Conservation (phyloP, 202 grass and related monocot genomes). For the Panicum hallii region DNA sequence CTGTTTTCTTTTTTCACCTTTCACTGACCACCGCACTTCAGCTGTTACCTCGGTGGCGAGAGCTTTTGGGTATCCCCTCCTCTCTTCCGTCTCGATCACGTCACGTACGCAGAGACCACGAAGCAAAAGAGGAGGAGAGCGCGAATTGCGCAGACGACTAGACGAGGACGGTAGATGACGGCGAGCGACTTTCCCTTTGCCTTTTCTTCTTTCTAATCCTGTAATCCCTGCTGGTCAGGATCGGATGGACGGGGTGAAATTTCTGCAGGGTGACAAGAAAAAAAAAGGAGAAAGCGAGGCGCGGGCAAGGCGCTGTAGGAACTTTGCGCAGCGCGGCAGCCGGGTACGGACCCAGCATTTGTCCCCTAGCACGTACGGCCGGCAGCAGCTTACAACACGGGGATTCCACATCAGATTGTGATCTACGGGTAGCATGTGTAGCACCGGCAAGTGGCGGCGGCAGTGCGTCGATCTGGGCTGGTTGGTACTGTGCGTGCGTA, state of each 20-base stretch:
- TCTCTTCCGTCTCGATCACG: constrained; percentile 5
- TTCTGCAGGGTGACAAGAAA: not conserved
- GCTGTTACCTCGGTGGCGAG: not conserved
- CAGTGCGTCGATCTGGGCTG: not conserved
- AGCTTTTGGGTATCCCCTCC: not conserved
- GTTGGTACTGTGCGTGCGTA: too few species aligned
- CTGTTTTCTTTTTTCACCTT: not conserved
- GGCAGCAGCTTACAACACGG: not conserved
- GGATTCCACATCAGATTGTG: too few species aligned
- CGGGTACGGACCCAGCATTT: constrained; percentile 27
- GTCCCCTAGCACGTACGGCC: constrained; percentile 30
- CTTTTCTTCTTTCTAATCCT: not conserved
- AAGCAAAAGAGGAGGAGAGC: not conserved
- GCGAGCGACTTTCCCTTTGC: constrained; percentile 9
- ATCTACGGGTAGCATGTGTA: not conserved
- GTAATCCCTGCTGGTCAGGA: not conserved
- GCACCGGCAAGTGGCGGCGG: constrained; percentile 10
- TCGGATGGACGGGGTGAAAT: constrained; percentile 7
- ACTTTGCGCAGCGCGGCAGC: not conserved
- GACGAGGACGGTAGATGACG: not conserved
- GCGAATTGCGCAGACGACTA: too few species aligned
- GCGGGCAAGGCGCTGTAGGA: not conserved
- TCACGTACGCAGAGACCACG: not conserved
- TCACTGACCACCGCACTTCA: constrained; percentile 24
- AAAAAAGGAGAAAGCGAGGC: not conserved